These are phyloP conservation scores for Oldenlandia corymbosa DNA, from an alignment of 257 asterid species.

Conservation along the genomic window DNA sequence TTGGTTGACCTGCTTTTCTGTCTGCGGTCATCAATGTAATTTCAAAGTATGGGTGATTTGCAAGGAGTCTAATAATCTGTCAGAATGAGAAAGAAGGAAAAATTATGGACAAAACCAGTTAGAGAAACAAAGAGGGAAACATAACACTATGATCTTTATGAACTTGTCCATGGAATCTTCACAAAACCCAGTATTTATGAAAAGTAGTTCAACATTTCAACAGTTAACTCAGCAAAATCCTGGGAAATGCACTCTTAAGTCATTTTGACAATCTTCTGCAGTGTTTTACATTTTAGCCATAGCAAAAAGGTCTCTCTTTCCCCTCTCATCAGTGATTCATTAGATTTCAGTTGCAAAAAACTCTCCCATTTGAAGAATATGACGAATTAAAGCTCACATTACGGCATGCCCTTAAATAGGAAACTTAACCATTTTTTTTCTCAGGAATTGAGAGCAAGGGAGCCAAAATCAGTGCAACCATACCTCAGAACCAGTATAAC, in stretches of 20 bases:
- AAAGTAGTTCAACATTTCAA: too few species aligned
- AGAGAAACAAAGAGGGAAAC: too few species aligned
- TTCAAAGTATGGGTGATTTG: conserved; percentile 62
- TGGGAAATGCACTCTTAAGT: too few species aligned
- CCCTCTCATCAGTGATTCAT: neutral
- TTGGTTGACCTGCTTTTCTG: conserved; percentile 92
- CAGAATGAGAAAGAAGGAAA: conserved; percentile 4
- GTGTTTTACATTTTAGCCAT: neutral
- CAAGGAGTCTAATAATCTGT: conserved; percentile 80
- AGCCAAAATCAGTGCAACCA: neutral
- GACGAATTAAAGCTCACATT: neutral
- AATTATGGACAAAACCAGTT: too few species aligned
- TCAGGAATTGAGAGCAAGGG: neutral
- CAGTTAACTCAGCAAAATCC: too few species aligned
- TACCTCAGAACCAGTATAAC: conserved; percentile 89
- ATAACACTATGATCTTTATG: too few species aligned
- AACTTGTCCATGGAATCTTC: too few species aligned
- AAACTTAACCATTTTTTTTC: neutral
- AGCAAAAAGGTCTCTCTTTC: neutral
- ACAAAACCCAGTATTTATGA: too few species aligned
- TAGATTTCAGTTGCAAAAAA: neutral
- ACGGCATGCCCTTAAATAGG: neutral
- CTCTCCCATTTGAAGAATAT: neutral
- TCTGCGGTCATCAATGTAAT: conserved; percentile 89
- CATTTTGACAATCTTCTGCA: neutral